Evolutionary conservation across 371 early-diverging fungal genomes (phyloP).

Genomic region (Thermomucor indicae-seudaticae): DNA sequence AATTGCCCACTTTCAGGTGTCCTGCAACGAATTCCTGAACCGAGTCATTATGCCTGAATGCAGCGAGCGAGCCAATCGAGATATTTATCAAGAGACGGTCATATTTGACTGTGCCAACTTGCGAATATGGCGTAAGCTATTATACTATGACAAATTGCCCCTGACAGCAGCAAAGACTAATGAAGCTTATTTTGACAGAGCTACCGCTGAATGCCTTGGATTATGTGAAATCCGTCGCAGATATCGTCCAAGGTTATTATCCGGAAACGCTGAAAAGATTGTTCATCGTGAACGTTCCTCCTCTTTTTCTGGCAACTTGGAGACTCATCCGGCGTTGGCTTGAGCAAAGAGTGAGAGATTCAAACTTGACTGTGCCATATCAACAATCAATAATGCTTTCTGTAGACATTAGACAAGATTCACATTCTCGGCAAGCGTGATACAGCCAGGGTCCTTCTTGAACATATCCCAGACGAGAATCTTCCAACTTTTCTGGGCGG

Average conservation of each 20-base stretch:
- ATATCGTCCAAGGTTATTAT: constrained; percentile 73
- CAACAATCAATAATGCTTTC: neutral
- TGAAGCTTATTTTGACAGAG: constrained; percentile 25
- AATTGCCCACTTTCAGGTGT: constrained; percentile 64
- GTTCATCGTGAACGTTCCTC: constrained; percentile 79
- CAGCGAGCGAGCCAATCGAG: constrained; percentile 53
- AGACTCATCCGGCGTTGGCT: constrained; percentile 71
- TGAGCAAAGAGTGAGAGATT: constrained; percentile 53
- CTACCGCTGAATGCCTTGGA: constrained; percentile 70
- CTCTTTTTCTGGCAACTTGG: constrained; percentile 73
- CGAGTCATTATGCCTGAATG: constrained; percentile 69
- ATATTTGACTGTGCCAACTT: constrained; percentile 79
- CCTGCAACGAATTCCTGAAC: constrained; percentile 70
- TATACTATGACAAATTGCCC: neutral
- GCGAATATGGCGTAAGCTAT: constrained; percentile 57
- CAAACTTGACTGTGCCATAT: no score
- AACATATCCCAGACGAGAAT: constrained; percentile 67
- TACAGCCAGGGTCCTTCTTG: constrained; percentile 56
- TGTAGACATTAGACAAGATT: constrained; percentile 64
- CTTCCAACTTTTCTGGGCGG: constrained; percentile 77
- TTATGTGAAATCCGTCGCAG: constrained; percentile 64
- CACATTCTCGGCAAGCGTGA: constrained; percentile 57
- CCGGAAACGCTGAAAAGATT: constrained; percentile 76
- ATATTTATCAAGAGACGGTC: constrained; percentile 72
- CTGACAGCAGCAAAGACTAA: neutral